These are phyloP conservation scores for Aspergillus japonicus DNA, from an alignment of 2,329 filamentous ascomycete genomes.

Conservation along the genomic window DNA sequence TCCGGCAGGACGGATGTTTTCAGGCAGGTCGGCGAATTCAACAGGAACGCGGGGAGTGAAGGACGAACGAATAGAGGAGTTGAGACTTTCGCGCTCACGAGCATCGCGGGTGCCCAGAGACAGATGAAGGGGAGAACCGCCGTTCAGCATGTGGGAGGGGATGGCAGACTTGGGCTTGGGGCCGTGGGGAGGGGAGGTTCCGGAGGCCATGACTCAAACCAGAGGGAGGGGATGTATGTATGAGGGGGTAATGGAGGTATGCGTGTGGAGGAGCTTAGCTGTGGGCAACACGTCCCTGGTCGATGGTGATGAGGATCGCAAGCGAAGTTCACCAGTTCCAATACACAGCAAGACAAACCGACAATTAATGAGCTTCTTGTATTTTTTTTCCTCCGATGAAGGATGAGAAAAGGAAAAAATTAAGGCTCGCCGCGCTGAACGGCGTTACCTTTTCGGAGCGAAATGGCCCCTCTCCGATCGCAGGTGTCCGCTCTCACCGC, in stretches of 20 bases:
- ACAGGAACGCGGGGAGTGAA: constrained; percentile 45
- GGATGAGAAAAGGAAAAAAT: background rate
- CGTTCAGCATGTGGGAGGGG: constrained; percentile 58
- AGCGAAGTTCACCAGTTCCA: background rate
- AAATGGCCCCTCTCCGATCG: background rate
- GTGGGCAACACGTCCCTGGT: background rate
- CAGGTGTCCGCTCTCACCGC: constrained; percentile 1
- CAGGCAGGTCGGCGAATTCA: constrained; percentile 28
- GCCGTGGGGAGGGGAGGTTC: constrained; percentile 39
- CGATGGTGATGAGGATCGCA: background rate
- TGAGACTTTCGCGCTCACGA: constrained; percentile 58
- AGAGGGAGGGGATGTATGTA: background rate
- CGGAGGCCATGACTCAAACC: constrained; percentile 53
- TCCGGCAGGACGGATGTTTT: constrained; percentile 15
- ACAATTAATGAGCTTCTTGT: background rate
- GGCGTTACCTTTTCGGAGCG: background rate
- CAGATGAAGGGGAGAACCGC: constrained; percentile 52
- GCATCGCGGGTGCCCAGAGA: constrained; percentile 50
- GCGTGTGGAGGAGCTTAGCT: background rate
- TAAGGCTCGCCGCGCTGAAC: background rate
- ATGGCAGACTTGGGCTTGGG: constrained; percentile 54
- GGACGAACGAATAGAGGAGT: constrained; percentile 59
- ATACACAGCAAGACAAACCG: background rate
- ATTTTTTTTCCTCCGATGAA: background rate
- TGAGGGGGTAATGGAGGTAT: background rate